A percentile compares a stretch with the other conserved stretches of the same genome.
Evolutionary conservation across 768 basidiomycete genomes (phyloP).

Genomic region (Mycena chlorophos): DNA sequence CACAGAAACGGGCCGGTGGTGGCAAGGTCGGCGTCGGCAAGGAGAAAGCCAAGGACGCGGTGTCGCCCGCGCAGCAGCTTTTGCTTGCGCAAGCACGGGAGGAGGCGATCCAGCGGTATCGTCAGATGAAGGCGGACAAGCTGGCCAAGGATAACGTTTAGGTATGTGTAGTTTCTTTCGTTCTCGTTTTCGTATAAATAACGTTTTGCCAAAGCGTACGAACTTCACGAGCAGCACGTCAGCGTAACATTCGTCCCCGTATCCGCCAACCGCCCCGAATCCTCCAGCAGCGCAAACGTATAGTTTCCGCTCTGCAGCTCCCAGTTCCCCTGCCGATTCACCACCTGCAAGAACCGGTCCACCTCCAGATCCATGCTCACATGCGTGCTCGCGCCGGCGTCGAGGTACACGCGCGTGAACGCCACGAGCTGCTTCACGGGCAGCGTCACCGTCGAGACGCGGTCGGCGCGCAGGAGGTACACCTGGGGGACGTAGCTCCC

Average conservation of each 20-base stretch:
- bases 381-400: conserved; percentile 14
- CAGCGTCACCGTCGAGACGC: conserved; percentile 22
- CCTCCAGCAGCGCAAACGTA: conserved; percentile 26
- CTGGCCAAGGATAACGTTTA: neutral
- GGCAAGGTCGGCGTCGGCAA: conserved; percentile 10
- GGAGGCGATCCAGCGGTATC: conserved; percentile 63
- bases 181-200: neutral
- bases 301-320: conserved; percentile 27
- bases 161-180: neutral
- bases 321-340: conserved; percentile 26
- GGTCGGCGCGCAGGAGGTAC: conserved; percentile 21
- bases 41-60: conserved; percentile 44
- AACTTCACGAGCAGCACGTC: conserved; percentile 24
- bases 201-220: neutral
- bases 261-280: conserved; percentile 21
- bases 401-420: conserved; percentile 24
- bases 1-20: conserved; percentile 18
- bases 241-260: conserved; percentile 26
- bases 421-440: conserved; percentile 26
- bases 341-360: conserved; percentile 23
- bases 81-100: conserved; percentile 80
- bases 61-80: conserved; percentile 73
- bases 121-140: conserved; percentile 61
- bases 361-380: conserved; percentile 26
- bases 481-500: conserved; percentile 28